Evolutionary conservation across 805 yeast species (phyloP), one percentile per base, ranked within the genome.

Genomic region (Diddensiella santjacobensis): DNA sequence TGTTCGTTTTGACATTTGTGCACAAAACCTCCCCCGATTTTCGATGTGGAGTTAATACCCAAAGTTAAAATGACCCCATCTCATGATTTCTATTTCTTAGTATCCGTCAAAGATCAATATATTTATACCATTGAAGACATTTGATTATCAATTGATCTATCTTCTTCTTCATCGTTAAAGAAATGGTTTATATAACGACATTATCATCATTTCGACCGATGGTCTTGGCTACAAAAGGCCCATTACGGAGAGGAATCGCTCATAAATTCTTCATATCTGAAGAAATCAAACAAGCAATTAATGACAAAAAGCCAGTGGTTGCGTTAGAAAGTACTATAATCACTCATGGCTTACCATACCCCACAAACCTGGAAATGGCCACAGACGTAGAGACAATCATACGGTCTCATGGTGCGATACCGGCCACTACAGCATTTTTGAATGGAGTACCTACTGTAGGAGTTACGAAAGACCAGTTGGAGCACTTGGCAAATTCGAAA

Each of bases 271-370:
- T 23, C 19, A 36, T 63, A 19, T 53, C 63, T 35, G 58, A 55
- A 8, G 95, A 85, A 55, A 75, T 88, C 13, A 58, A 62, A 51
- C 80, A 81, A 51, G 95, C 95, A 0, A 58, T 87, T 15, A 55
- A 56, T 10, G 73, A 73, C 2, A 72, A 74, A 17, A 65, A 53
- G 31, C 96, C 96, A 0, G 79, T 88, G 3, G 93, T 89, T 2
- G 83, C 96, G 0, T 69, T 88, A 13, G 96, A 89, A 61, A 81
- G 89, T 19, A 88, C 96, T 4, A 89, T 88, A 58, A 79, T 89
- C 55, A 84, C 96, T 4, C 96, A 88, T 68, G 96, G 96, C 0
- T 72, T 88, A 35, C 96, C 96, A 2, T 84, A 67, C 59, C 96
- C 96, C 0, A 74, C 75, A 19, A 88, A 89, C 59, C 59, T 85